Base-by-base conservation (phyloP, 768 basidiomycete species). In the Hygrophorus pudorinus region DNA sequence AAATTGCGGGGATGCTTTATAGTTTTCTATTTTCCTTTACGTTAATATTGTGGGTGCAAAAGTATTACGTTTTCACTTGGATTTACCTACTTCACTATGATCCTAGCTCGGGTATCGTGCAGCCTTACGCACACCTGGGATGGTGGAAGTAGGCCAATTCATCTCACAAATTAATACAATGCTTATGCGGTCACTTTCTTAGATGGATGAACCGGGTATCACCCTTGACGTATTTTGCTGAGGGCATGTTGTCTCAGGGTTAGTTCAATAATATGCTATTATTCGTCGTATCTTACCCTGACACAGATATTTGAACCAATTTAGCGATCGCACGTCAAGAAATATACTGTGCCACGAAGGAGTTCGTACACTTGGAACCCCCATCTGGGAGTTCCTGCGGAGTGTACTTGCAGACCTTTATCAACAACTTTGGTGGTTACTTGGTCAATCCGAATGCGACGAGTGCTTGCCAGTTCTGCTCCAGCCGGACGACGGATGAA, bases 111-210 rank as follows among this genome's bases (percentile, higher is more conserved):
- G 81, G 81, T 48, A 77, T 84, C 31, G 55, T 85, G 3, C 83
- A 85, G 51, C 82, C 82, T 6, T 79, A 64, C 53, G 51, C 65
- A 7, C 64, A 67, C 12, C 71, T 85, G 2, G 75, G 75, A 8
- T 81, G 79, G 75, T 85, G 82, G 82, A 56, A 60, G 42, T 85
- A n/a, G n/a, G n/a, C n/a, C n/a, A n/a, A n/a, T n/a, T n/a, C n/a
- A n/a, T n/a, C n/a, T n/a, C n/a, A n/a, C n/a, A n/a, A n/a, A n/a
- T n/a, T n/a, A n/a, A n/a, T n/a, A n/a, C n/a, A n/a, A n/a, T n/a
- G n/a, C n/a, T n/a, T n/a, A n/a, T n/a, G n/a, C n/a, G n/a, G n/a
- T n/a, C n/a, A n/a, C n/a, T n/a, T n/a, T n/a, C n/a, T n/a, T n/a
- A n/a, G n/a, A n/a, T n/a, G 81, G 81, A 80, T 83, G 80, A 83